Percentiles rank a stretch among this genome's conserved stretches.
Conservation (phyloP, 352 stramenopile species). For the Globisporangium carolinianum region DNA sequence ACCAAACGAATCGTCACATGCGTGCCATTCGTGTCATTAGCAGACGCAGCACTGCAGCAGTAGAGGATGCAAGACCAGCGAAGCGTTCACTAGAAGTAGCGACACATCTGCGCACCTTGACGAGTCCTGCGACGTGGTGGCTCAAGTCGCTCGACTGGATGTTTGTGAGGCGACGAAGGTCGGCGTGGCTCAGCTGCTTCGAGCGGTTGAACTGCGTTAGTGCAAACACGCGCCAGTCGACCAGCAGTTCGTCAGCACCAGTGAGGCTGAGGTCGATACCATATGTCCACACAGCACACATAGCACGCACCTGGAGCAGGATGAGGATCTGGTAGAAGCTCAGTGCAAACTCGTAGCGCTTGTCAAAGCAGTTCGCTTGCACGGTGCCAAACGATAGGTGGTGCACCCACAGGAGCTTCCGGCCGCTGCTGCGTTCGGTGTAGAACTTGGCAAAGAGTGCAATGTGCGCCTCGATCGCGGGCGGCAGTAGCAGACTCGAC, state of each 20-base stretch:
- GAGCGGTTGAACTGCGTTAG: constrained; percentile 54
- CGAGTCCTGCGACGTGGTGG: constrained; percentile 62
- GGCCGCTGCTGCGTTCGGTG: constrained; percentile 58
- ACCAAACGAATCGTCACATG: not conserved
- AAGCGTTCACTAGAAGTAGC: not conserved
- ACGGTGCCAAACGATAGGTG: constrained; percentile 70
- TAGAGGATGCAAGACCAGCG: not conserved
- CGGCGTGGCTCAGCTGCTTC: constrained; percentile 26
- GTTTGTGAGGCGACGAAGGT: constrained; percentile 44
- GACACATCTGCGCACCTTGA: constrained; percentile 41
- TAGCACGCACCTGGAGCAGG: constrained; percentile 44
- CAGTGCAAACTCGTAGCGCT: constrained; percentile 71
- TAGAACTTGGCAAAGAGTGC: constrained; percentile 82
- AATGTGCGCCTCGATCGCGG: constrained; percentile 46
- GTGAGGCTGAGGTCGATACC: too few relatives aligned
- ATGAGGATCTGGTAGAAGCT: constrained; percentile 85
- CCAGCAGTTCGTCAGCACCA: too few relatives aligned
- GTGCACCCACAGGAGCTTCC: constrained; percentile 78
- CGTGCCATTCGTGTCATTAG: too few relatives aligned
- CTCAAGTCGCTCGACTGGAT: constrained; percentile 48
- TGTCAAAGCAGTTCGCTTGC: constrained; percentile 60
- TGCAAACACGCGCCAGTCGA: not conserved
- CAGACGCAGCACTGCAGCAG: not conserved
- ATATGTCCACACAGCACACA: too few relatives aligned
- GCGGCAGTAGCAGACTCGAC: constrained; percentile 47